Evolutionary conservation across 495 filamentous ascomycete species (phyloP).

Genomic region (Penicillium longicatenatum): DNA sequence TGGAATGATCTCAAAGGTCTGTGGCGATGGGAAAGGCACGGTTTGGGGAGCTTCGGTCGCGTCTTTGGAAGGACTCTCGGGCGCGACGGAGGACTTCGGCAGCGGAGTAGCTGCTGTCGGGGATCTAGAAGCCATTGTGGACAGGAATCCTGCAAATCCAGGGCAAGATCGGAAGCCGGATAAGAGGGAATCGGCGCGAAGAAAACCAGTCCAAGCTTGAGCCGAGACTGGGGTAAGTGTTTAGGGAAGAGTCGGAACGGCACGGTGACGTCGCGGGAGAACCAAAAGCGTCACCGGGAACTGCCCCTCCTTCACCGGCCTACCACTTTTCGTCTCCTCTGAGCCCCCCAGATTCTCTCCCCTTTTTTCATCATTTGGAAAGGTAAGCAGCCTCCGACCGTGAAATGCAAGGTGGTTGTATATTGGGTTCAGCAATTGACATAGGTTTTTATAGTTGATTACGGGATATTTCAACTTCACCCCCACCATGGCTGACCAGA

Average conservation of each 20-base stretch:
- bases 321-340: constrained; percentile 24
- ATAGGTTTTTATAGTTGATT: constrained; percentile 25
- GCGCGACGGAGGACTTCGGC: constrained; percentile 43
- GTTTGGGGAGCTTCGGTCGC: constrained; percentile 53
- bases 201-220: constrained; percentile 11
- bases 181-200: constrained; percentile 4
- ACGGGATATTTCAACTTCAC: constrained; percentile 13
- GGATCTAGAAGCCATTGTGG: constrained; percentile 41
- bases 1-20: constrained; percentile 81
- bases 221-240: constrained; percentile 32
- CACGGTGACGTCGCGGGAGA: constrained; percentile 34
- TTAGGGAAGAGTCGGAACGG: constrained; percentile 45
- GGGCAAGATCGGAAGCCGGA: constrained; percentile 18
- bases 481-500: constrained; percentile 78
- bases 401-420: background rate
- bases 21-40: constrained; percentile 52
- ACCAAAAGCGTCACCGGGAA: constrained; percentile 47
- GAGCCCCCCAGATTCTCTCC: constrained; percentile 19
- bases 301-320: constrained; percentile 39
- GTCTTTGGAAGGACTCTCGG: constrained; percentile 41
- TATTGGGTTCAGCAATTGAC: constrained; percentile 26
- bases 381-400: constrained; percentile 16
- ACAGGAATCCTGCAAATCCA: constrained; percentile 1
- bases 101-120: constrained; percentile 40
- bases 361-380: constrained; percentile 27